These are phyloP conservation scores for Deinandra increscens DNA, from an alignment of 129 eudicot species.

Conservation along the genomic window DNA sequence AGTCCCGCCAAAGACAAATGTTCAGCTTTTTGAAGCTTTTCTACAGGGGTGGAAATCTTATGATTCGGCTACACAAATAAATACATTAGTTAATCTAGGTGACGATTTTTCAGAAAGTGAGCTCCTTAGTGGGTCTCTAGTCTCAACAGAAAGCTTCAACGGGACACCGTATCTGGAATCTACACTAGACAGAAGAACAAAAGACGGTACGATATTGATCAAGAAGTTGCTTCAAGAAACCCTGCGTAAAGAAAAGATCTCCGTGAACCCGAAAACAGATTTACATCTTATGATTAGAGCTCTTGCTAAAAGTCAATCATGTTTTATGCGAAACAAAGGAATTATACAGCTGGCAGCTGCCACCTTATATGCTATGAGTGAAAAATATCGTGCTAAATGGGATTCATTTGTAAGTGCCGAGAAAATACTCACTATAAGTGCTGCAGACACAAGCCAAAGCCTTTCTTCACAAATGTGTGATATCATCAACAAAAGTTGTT, in stretches of 20 bases:
- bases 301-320: conserved; percentile 62
- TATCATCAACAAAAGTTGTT: conserved; percentile 72
- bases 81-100: conserved; percentile 46
- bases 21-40: conserved; percentile 71
- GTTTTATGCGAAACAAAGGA: conserved; percentile 77
- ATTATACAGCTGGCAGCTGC: conserved; percentile 89
- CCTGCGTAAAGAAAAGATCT: conserved; percentile 67
- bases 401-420: conserved; percentile 93
- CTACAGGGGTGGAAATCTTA: conserved; percentile 70
- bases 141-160: conserved; percentile 60
- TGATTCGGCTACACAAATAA: conserved; percentile 44
- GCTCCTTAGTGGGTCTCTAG: conserved; percentile 61
- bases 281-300: conserved; percentile 58
- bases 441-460: conserved; percentile 88
- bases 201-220: conserved; percentile 69
- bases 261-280: conserved; percentile 62
- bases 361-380: conserved; percentile 61
- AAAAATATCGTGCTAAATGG: conserved; percentile 68
- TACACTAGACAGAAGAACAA: conserved; percentile 67
- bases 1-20: conserved; percentile 46
- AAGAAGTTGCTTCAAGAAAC: conserved; percentile 94
- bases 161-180: conserved; percentile 76
- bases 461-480: conserved; percentile 97
- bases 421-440: conserved; percentile 78
- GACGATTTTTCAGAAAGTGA: conserved; percentile 39